Evolutionary conservation across 805 yeast species (phyloP).

Genomic region (Huiozyma naganishii): DNA sequence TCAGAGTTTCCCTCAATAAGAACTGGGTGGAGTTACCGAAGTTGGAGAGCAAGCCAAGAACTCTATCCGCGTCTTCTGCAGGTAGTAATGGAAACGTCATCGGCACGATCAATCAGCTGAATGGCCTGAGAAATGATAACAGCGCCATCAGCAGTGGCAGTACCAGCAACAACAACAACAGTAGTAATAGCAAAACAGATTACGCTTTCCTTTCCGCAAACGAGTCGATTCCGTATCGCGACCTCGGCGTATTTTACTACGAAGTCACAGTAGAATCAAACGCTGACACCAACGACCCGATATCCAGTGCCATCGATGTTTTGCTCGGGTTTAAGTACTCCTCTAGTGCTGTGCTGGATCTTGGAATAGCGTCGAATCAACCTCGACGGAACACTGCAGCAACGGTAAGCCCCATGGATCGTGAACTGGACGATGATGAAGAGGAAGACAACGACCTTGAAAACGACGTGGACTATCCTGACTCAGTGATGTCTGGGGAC

Average conservation of each 20-base stretch:
- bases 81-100: neutral
- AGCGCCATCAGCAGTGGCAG: neutral
- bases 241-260: slow-evolving; percentile 22
- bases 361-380: neutral
- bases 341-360: neutral
- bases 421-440: neutral
- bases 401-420: neutral
- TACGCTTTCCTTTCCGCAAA: slow-evolving; percentile 24
- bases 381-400: neutral
- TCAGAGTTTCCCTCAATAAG: slow-evolving; percentile 17
- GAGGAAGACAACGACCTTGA: neutral
- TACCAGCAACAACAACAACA: neutral
- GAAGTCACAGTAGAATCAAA: slow-evolving; percentile 16
- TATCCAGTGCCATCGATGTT: slow-evolving; percentile 10
- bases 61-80: neutral
- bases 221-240: slow-evolving; percentile 12
- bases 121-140: neutral
- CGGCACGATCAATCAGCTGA: slow-evolving; percentile 7
- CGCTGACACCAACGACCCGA: no score
- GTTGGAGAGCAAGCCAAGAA: slow-evolving; percentile 15
- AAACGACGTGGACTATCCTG: neutral
- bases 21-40: slow-evolving; percentile 10
- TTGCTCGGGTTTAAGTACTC: slow-evolving; percentile 22
- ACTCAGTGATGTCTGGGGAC: neutral
- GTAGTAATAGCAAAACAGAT: slow-evolving; percentile 13